Evolutionary conservation across 108 stramenopile species (phyloP).

Genomic region (Skeletonema costatum): DNA sequence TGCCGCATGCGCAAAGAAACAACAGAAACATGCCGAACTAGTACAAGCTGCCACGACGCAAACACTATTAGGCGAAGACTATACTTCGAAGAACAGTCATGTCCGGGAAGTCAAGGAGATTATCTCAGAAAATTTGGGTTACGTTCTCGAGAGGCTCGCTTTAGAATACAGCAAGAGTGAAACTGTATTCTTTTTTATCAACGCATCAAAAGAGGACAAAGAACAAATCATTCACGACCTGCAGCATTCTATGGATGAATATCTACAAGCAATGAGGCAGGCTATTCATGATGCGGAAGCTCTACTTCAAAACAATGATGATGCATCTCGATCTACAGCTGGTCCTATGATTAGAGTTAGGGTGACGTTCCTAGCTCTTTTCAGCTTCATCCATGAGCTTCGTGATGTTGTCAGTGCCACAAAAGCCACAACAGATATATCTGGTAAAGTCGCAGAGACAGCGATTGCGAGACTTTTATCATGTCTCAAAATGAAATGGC

Average conservation of each 20-base stretch:
- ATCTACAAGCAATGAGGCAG: slow-evolving; percentile 14
- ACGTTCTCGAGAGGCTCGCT: slow-evolving; percentile 29
- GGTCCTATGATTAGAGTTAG: slow-evolving; percentile 18
- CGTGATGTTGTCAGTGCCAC: slow-evolving; percentile 15
- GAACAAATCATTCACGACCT: slow-evolving; percentile 3
- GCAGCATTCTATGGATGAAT: not conserved
- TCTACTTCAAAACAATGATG: slow-evolving; percentile 8
- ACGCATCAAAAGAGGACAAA: slow-evolving; percentile 3
- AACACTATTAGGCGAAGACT: slow-evolving; percentile 44
- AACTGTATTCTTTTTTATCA: slow-evolving; percentile 13
- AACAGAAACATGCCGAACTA: slow-evolving; percentile 38
- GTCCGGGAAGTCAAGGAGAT: slow-evolving; percentile 18
- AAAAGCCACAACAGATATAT: slow-evolving; percentile 6
- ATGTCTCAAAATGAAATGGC: slow-evolving; percentile 31
- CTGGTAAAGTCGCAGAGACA: not conserved
- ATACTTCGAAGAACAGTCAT: slow-evolving; percentile 14
- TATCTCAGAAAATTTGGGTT: slow-evolving; percentile 24
- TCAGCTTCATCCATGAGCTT: slow-evolving; percentile 33
- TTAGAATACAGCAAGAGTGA: slow-evolving; percentile 21
- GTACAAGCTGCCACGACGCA: slow-evolving; percentile 32
- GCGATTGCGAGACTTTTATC: not conserved
- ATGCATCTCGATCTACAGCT: slow-evolving; percentile 19
- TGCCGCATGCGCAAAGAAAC: slow-evolving; percentile 19
- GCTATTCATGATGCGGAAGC: slow-evolving; percentile 17
- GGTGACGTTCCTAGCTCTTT: slow-evolving; percentile 32